Conservation (phyloP, 352 stramenopile genomes). For the Phytophthora agathidicida region DNA sequence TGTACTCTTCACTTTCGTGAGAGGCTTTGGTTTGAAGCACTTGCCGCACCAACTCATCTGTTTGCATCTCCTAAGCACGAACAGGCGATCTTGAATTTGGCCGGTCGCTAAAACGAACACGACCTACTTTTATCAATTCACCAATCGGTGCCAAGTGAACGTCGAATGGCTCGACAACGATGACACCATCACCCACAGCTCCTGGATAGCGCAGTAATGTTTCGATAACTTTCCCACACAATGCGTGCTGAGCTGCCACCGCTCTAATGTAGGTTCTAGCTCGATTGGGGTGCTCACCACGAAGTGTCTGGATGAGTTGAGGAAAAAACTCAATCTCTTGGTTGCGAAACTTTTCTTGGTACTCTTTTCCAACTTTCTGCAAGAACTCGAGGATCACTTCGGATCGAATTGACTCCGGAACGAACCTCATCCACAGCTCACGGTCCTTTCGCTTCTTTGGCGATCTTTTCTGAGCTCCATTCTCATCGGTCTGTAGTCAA, state of each 20-base stretch:
- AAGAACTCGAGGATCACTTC: conserved; percentile 53
- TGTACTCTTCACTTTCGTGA: conserved; percentile 42
- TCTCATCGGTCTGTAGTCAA: conserved; percentile 11
- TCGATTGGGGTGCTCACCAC: conserved; percentile 61
- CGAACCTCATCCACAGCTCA: conserved; percentile 59
- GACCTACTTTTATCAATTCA: conserved; percentile 47
- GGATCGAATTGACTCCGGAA: conserved; percentile 36
- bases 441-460: conserved; percentile 20
- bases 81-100: conserved; percentile 19
- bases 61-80: conserved; percentile 51
- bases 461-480: conserved; percentile 18
- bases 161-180: conserved; percentile 40
- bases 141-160: conserved; percentile 40
- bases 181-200: conserved; percentile 43
- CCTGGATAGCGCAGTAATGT: conserved; percentile 44
- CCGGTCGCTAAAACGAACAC: conserved; percentile 16
- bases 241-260: conserved; percentile 41
- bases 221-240: conserved; percentile 50
- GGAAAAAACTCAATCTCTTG: conserved; percentile 73
- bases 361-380: conserved; percentile 45
- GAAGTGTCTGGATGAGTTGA: conserved; percentile 63
- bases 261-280: conserved; percentile 62
- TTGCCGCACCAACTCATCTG: conserved; percentile 30
- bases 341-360: conserved; percentile 39
- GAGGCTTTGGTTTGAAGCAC: conserved; percentile 23